Evolutionary conservation across 495 filamentous ascomycete genomes (phyloP), one percentile per base, ranked within the genome.

Genomic region (Xylaria nigripes): DNA sequence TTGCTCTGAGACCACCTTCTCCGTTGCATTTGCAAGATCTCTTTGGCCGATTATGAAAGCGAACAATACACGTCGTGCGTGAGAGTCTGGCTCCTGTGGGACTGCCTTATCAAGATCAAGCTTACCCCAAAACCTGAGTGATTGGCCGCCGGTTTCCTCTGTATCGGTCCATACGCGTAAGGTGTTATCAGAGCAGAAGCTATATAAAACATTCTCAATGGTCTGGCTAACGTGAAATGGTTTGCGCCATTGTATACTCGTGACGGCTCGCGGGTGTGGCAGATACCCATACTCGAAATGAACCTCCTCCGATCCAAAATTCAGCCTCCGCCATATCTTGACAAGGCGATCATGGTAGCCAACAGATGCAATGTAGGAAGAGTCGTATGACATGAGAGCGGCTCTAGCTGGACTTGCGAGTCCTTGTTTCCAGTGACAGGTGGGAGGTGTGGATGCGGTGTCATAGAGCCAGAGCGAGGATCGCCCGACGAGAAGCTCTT

Each of bases 261-360:
- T 95, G 25, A 99, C 81, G 0, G 85, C 72, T 45, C 78, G 73
- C 1, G 90, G 90, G 68, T 99, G 93, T 12, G 84, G 72, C 1
- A 99, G 81, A 69, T 99, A 99, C 4, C 83, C 81, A 62, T 90
- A 87, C 61, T 97, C 93, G 66, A 96, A 96, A 27, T 87, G 81
- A 21, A 87, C 86, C 60, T 92, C 87, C 55, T 87, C 84, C 10
- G 81, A 78, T 16, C 88, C 89, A 67, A 89, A 95, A n/a, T 85
- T 86, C 18, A 94, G 71, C 56, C 92, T 77, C 56, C 89, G 81
- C 93, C 93, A 99, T 63, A 97, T 78, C 70, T 97, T 99, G 45
- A 92, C 82, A 19, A 97, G 73, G 38, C 86, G 79, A 64, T 97
- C 93, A 64, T 88, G 82, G 44, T 72, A 71, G 29, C 89, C 89